phyloP scores from a whole-genome alignment of 2,329 filamentous ascomycete species.

The Beauveria brongniartii region DNA sequence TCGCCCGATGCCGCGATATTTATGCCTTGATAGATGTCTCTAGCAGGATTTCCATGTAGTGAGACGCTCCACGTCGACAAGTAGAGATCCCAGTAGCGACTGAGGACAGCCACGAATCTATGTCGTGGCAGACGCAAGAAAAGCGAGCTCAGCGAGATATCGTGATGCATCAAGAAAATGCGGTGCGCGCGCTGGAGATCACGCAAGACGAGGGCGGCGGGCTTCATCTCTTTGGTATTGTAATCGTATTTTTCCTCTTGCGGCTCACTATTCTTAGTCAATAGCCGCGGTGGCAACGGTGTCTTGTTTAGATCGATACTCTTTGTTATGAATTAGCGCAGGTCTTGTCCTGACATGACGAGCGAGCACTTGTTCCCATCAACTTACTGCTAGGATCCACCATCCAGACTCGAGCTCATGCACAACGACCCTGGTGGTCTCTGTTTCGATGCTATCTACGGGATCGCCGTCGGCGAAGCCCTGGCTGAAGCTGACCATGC shows the following conservation, averaged over 20 bases:
- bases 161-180: slow-evolving; percentile 83
- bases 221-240: slow-evolving; percentile 83
- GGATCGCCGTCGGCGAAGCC: slow-evolving; percentile 73
- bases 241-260: slow-evolving; percentile 57
- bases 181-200: slow-evolving; percentile 78
- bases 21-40: slow-evolving; percentile 71
- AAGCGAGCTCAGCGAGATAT: slow-evolving; percentile 61
- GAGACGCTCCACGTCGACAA: slow-evolving; percentile 77
- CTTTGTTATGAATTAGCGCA: slow-evolving; percentile 15
- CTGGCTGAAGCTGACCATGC: slow-evolving; percentile 87
- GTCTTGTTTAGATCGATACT: slow-evolving; percentile 68
- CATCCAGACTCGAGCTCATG: slow-evolving; percentile 83
- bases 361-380: neutral
- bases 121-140: slow-evolving; percentile 55
- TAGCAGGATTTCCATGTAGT: slow-evolving; percentile 79
- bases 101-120: slow-evolving; percentile 64
- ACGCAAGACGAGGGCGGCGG: slow-evolving; percentile 65
- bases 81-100: slow-evolving; percentile 71
- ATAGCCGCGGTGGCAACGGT: slow-evolving; percentile 49
- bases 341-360: neutral
- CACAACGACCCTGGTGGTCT: slow-evolving; percentile 75
- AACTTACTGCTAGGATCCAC: slow-evolving; percentile 85
- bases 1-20: slow-evolving; percentile 87
- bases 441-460: slow-evolving; percentile 83
- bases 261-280: slow-evolving; percentile 32